These are phyloP conservation scores for Meira miltonrushii DNA, from an alignment of 1,284 basidiomycete species.

Conservation along the genomic window DNA sequence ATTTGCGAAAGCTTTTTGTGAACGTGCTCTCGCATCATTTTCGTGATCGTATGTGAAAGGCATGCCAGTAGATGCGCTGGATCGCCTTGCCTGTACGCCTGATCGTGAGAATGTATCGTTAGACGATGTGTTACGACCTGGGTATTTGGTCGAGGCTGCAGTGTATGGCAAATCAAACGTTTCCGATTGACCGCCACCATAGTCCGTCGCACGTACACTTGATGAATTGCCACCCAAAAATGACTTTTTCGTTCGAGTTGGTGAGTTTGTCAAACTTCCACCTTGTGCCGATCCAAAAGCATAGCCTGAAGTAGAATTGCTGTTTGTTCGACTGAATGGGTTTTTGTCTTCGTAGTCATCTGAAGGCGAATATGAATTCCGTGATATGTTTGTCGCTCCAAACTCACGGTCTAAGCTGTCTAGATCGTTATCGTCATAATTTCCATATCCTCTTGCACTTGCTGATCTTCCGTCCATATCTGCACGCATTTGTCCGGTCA, in stretches of 20 bases:
- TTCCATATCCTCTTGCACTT: conserved; percentile 17
- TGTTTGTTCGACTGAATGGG: not conserved
- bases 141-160: too few species aligned
- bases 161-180: too few species aligned
- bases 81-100: too few species aligned
- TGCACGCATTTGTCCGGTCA: conserved; percentile 22
- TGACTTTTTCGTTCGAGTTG: not conserved
- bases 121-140: too few species aligned
- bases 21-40: too few species aligned
- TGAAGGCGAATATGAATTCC: not conserved
- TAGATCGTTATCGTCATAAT: conserved; percentile 18
- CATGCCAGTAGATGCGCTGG: too few species aligned
- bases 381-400: not conserved
- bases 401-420: conserved; percentile 18
- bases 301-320: not conserved
- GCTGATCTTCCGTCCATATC: conserved; percentile 30
- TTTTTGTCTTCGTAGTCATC: conserved; percentile 14
- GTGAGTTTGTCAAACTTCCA: conserved; percentile 1
- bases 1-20: too few species aligned
- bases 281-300: conserved; percentile 9
- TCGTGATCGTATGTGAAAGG: too few species aligned
- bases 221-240: conserved; percentile 5
- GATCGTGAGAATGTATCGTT: too few species aligned
- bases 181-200: not conserved
- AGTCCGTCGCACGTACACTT: not conserved